Evolutionary conservation across 228 moss, liverwort and hornwort genomes (phyloP), one percentile per base, ranked within the genome.

Genomic region (Sphagnum magellanicum): DNA sequence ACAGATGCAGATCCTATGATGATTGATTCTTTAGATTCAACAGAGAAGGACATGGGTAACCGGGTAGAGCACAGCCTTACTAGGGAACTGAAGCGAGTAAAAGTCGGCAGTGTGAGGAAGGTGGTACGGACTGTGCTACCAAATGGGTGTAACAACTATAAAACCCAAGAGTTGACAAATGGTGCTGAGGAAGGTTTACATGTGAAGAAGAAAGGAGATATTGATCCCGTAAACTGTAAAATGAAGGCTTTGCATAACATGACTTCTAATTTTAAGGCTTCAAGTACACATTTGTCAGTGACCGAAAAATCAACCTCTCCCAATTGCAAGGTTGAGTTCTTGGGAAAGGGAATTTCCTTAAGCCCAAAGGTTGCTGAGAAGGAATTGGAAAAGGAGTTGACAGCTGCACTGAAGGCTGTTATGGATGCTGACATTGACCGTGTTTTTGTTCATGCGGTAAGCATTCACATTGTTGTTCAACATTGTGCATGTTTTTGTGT

Each of bases 351-450:
- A 70, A 68, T 73, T 6, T 11, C 70, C n/a, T 79, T 75, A 67
- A 80, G 71, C 73, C 53, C 79, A 64, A 74, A 84, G 70, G 82
- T 84, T 72, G 78, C 73, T 52, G 92, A 90, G 66, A 95, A 82
- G 71, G 87, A 87, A 73, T 72, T 92, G 48, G 95, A 95, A 66
- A 95, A 92, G 75, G 78, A 81, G 52, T 76, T 96, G 67, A 78
- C 81, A 69, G 66, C 63, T 58, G 84, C 84, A 50, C 71, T 96
- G 48, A 86, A 80, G 81, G 71, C 76, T 63, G 88, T 96, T 15
- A 92, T 89, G 89, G 92, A 96, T 6, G 91, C 92, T 72, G 96
- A 96, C 74, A 78, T 77, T 58, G 73, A 84, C 50, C 78, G 83
- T 61, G 81, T 87, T 67, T 83, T 86, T 72, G 86, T 86, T 71